phyloP scores from a whole-genome alignment of 1,284 basidiomycete species.

The Rhodotorula sp. region DNA sequence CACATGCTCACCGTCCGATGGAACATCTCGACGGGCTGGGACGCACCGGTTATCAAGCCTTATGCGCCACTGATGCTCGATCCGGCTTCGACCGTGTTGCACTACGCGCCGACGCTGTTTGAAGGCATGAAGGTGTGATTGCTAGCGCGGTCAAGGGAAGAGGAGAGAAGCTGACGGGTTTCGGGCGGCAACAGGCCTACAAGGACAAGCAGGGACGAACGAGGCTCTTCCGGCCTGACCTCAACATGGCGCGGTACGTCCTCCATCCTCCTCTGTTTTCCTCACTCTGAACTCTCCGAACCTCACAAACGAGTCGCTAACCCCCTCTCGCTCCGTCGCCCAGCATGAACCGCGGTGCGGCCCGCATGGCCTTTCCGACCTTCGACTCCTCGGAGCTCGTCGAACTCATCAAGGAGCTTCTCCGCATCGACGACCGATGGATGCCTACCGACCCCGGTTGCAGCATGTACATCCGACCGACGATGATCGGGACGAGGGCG shows the following conservation, averaged over 20 bases:
- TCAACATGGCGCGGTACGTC: constrained; percentile 75
- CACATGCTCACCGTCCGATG: constrained; percentile 90
- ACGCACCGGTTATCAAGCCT: constrained; percentile 74
- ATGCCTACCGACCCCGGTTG: constrained; percentile 86
- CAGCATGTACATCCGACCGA: constrained; percentile 66
- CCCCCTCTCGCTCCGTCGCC: neutral
- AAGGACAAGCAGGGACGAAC: constrained; percentile 72
- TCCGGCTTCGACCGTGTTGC: constrained; percentile 83
- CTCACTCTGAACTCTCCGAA: too few species aligned
- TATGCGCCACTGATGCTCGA: constrained; percentile 74
- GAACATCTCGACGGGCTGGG: constrained; percentile 74
- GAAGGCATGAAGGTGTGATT: constrained; percentile 76
- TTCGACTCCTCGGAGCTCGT: constrained; percentile 79
- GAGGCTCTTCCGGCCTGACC: constrained; percentile 87
- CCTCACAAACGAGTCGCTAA: neutral
- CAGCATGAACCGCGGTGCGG: constrained; percentile 61
- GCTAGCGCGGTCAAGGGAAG: too few species aligned
- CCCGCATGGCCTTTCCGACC: constrained; percentile 65
- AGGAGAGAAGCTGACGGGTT: neutral
- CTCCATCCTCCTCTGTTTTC: too few species aligned
- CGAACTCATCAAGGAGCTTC: constrained; percentile 83
- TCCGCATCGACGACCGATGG: constrained; percentile 85
- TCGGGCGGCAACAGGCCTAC: constrained; percentile 61
- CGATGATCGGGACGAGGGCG: constrained; percentile 85
- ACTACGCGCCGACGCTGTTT: constrained; percentile 86